Conservation (phyloP, 2,329 filamentous ascomycete species). For the Xylariaceae sp. region DNA sequence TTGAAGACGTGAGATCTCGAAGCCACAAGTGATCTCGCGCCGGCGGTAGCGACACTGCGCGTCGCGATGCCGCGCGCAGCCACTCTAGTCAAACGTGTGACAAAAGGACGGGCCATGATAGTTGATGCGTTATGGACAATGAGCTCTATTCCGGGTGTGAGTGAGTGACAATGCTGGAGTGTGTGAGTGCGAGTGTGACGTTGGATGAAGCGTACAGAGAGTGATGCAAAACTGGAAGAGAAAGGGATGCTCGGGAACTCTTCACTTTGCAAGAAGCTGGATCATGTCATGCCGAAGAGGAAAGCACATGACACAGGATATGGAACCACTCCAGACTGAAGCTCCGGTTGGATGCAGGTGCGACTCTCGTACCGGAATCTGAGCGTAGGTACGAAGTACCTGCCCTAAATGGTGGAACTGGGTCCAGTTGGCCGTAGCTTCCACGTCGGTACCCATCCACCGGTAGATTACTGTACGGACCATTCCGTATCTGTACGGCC, state of each 20-base stretch:
- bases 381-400: not conserved
- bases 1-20: constrained; percentile 17
- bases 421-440: not conserved
- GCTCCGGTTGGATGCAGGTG: not conserved
- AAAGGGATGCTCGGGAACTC: constrained; percentile 1
- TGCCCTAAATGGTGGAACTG: not conserved
- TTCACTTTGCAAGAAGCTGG: not conserved
- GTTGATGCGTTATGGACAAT: not conserved
- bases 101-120: constrained; percentile 31
- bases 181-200: not conserved
- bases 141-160: not conserved
- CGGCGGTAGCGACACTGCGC: constrained; percentile 18
- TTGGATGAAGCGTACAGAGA: not conserved
- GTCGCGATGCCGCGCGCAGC: constrained; percentile 32
- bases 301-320: not conserved
- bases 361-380: not conserved
- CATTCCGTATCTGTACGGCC: too few species aligned
- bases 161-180: not conserved
- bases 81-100: constrained; percentile 37
- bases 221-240: not conserved
- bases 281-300: constrained; percentile 4
- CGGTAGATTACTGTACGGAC: too few species aligned
- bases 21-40: constrained; percentile 18
- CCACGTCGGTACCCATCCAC: not conserved
- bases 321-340: not conserved